Conservation (phyloP, 176 grass and related monocot genomes). For the Pontederia crassipes region DNA sequence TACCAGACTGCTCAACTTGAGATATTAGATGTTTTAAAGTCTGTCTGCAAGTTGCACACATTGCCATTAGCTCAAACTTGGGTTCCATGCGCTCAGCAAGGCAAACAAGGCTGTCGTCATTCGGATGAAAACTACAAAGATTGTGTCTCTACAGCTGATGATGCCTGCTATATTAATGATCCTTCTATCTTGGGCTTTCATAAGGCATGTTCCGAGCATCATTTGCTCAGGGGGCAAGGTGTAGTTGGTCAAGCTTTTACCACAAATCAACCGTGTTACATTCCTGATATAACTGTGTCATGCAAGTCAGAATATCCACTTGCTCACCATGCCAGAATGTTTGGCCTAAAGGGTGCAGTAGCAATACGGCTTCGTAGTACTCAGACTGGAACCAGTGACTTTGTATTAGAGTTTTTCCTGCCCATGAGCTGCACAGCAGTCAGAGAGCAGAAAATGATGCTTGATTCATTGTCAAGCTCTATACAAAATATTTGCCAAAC, state of each 20-base stretch:
- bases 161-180: constrained; percentile 62
- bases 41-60: constrained; percentile 56
- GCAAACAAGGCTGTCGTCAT: constrained; percentile 73
- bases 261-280: constrained; percentile 76
- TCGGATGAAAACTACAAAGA: constrained; percentile 67
- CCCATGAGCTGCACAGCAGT: constrained; percentile 42
- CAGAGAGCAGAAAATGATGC: constrained; percentile 66
- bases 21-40: constrained; percentile 67
- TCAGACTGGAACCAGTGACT: constrained; percentile 49
- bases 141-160: constrained; percentile 70
- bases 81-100: constrained; percentile 76
- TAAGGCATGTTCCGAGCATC: constrained; percentile 83
- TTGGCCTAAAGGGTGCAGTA: constrained; percentile 75
- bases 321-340: constrained; percentile 85
- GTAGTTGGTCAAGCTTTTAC: constrained; percentile 68
- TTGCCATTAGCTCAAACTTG: constrained; percentile 93
- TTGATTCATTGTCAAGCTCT: constrained; percentile 70
- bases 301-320: constrained; percentile 66
- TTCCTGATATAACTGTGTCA: constrained; percentile 54
- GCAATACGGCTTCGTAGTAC: constrained; percentile 71
- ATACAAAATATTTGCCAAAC: constrained; percentile 62
- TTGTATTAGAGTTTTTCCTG: constrained; percentile 90
- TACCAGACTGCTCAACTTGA: constrained; percentile 82
- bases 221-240: constrained; percentile 63
- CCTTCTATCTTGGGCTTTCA: constrained; percentile 52